phyloP scores from a whole-genome alignment of 805 yeast genomes.

The Tetrapisispora namnaoensis region DNA sequence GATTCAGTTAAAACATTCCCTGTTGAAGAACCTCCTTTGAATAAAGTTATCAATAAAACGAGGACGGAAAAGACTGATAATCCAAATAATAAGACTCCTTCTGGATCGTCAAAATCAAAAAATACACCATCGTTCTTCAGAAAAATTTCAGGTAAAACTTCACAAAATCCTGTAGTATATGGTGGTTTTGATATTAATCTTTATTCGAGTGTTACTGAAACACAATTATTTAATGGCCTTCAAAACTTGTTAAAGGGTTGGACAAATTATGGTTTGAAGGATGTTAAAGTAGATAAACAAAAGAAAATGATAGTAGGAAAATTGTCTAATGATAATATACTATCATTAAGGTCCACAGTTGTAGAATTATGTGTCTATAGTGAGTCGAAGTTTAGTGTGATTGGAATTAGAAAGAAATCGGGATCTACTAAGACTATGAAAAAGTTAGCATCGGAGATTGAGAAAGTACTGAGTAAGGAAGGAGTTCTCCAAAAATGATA shows the following conservation, averaged over 20 bases:
- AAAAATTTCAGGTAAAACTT: conserved; percentile 23
- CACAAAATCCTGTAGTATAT: neutral
- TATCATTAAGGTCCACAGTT: conserved; percentile 53
- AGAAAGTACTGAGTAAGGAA: conserved; percentile 55
- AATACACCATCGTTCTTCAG: conserved; percentile 27
- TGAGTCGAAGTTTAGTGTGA: conserved; percentile 41
- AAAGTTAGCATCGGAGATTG: conserved; percentile 52
- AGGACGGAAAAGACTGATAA: neutral
- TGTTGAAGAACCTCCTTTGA: conserved; percentile 6
- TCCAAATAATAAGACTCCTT: neutral
- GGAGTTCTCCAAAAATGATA: conserved; percentile 33
- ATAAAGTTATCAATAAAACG: conserved; percentile 9
- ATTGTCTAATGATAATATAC: conserved; percentile 49
- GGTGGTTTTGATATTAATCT: conserved; percentile 15
- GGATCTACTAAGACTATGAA: conserved; percentile 58
- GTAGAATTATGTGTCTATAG: conserved; percentile 44
- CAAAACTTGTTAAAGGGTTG: conserved; percentile 54
- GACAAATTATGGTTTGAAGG: conserved; percentile 60
- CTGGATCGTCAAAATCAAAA: neutral
- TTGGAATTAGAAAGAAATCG: conserved; percentile 50
- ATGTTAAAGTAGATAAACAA: conserved; percentile 38
- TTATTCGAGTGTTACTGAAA: conserved; percentile 29
- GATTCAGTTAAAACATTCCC: conserved; percentile 21
- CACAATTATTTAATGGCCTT: conserved; percentile 56
- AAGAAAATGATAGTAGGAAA: conserved; percentile 46